phyloP scores from a whole-genome alignment of 495 filamentous ascomycete genomes.

The Neurospora sp. region DNA sequence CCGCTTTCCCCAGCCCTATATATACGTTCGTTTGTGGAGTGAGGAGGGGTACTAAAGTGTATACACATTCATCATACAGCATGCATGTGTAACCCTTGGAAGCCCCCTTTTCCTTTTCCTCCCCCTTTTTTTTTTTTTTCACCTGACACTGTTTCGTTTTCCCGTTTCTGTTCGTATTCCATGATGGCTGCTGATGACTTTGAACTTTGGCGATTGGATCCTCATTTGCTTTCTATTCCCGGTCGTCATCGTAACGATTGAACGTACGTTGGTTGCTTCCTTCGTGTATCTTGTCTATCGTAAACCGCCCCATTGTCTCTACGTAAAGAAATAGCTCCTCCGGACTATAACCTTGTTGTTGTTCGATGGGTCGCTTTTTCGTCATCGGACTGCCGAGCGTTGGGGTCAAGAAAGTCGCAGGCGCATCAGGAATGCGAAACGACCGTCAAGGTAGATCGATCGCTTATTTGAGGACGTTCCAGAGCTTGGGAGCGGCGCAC shows the following conservation, averaged over 20 bases:
- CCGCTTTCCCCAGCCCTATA: not conserved
- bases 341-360: not conserved
- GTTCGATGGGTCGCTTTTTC: not conserved
- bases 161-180: not conserved
- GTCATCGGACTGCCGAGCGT: slow-evolving; percentile 9
- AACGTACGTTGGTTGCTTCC: not conserved
- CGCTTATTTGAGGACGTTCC: slow-evolving; percentile 74
- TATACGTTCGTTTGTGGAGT: not conserved
- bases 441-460: not conserved
- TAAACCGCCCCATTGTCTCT: not conserved
- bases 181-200: not conserved
- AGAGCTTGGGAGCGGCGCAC: slow-evolving; percentile 95
- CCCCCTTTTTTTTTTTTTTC: not conserved
- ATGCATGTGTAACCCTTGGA: not conserved
- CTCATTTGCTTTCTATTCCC: not conserved
- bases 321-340: not conserved
- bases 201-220: not conserved
- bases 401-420: not conserved
- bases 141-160: not conserved
- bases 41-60: not conserved
- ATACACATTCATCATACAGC: not conserved
- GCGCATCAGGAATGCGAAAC: not conserved
- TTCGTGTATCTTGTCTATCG: not conserved
- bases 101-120: not conserved
- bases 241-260: not conserved